Evolutionary conservation across 345 rosid genomes (phyloP).

Genomic region (Cochlearia excelsa): DNA sequence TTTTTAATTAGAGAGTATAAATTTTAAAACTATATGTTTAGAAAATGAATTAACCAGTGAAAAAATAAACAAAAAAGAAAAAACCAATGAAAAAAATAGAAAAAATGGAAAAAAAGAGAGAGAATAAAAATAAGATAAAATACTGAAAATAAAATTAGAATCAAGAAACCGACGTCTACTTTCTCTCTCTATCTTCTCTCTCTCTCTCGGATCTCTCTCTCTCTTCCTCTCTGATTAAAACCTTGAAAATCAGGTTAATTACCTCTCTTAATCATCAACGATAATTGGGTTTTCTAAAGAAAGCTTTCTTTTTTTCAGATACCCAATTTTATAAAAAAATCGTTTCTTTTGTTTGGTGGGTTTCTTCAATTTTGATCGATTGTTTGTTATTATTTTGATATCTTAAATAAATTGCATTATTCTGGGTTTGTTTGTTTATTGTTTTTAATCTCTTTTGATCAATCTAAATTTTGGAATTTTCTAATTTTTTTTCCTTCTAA

Average conservation of each 20-base stretch:
- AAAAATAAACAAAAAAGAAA: conserved; percentile 10
- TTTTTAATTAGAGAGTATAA: neutral
- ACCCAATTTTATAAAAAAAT: neutral
- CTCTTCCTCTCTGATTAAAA: conserved; percentile 29
- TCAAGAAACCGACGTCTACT: conserved; percentile 38
- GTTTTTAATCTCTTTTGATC: conserved; percentile 11
- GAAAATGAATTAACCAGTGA: too few species aligned
- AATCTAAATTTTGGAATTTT: neutral
- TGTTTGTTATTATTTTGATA: neutral
- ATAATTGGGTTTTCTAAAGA: neutral
- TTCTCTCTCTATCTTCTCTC: conserved; percentile 27
- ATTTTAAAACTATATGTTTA: too few species aligned
- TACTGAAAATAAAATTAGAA: conserved; percentile 29
- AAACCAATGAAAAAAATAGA: conserved; percentile 32
- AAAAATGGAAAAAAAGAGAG: neutral
- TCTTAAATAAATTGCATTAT: conserved; percentile 29
- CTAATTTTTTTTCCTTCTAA: neutral
- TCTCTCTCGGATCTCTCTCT: conserved; percentile 31
- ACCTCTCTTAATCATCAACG: conserved; percentile 11
- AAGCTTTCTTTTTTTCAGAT: neutral
- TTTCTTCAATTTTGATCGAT: conserved; percentile 10
- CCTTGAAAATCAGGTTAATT: conserved; percentile 34
- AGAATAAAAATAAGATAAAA: conserved; percentile 12
- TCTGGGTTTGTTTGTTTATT: conserved; percentile 21
- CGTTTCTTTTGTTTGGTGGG: conserved; percentile 16